Percentiles rank a stretch among this genome's conserved stretches.
These are phyloP conservation scores for Neonectria punicea DNA, from an alignment of 2,329 filamentous ascomycete genomes.

Conservation along the genomic window DNA sequence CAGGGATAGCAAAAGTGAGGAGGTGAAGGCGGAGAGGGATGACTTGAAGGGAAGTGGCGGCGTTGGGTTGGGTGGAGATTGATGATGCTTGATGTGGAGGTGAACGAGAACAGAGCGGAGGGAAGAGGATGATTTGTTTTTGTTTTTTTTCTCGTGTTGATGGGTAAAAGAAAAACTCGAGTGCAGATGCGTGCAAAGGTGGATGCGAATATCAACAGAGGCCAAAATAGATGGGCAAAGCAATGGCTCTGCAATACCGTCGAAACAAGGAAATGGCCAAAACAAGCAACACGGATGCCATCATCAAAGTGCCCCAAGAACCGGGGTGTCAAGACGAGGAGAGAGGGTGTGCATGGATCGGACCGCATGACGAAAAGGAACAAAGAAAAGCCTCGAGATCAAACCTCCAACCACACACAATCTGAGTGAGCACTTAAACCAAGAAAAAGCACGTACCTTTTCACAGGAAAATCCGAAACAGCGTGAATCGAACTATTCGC, in stretches of 20 bases:
- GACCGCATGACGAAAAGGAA: constrained; percentile 1
- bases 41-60: background rate
- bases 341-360: constrained; percentile 11
- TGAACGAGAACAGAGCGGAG: constrained; percentile 15
- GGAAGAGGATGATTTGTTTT: background rate
- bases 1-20: constrained; percentile 16
- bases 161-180: background rate
- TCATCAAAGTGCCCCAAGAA: constrained; percentile 5
- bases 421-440: background rate
- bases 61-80: constrained; percentile 12
- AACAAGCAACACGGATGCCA: constrained; percentile 19
- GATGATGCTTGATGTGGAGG: constrained; percentile 13
- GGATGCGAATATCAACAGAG: background rate
- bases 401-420: background rate
- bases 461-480: constrained; percentile 20
- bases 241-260: background rate
- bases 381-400: background rate
- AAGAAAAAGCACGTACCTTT: constrained; percentile 26
- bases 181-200: background rate
- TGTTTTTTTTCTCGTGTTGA: background rate
- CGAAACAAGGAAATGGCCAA: constrained; percentile 17
- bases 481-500: constrained; percentile 8
- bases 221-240: background rate
- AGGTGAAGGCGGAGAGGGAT: constrained; percentile 1
- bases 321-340: background rate